These are phyloP conservation scores for Conidiobolus incongruus DNA, from an alignment of 371 early-diverging fungal genomes.

Conservation along the genomic window DNA sequence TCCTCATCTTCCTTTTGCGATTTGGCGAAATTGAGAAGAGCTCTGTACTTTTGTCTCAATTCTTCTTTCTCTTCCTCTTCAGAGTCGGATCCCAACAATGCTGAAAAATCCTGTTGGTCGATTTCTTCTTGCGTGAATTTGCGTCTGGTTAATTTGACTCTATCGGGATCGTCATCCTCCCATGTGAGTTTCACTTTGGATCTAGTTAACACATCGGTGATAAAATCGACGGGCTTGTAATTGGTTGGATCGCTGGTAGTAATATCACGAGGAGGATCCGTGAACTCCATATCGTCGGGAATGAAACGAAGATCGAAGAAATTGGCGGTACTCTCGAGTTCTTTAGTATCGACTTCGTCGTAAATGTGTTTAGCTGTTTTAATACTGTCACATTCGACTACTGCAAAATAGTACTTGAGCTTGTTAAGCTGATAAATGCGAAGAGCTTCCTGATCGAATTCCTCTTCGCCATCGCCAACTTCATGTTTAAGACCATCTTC, in stretches of 20 bases:
- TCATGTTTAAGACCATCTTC: conserved; percentile 22
- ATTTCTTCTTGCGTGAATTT: conserved; percentile 71
- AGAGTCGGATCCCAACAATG: conserved; percentile 60
- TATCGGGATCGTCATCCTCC: conserved; percentile 87
- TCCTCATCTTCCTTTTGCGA: conserved; percentile 12
- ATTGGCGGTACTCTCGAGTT: conserved; percentile 84
- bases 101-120: conserved; percentile 75
- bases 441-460: conserved; percentile 62
- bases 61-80: conserved; percentile 36
- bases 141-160: conserved; percentile 50
- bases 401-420: conserved; percentile 85
- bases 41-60: conserved; percentile 33
- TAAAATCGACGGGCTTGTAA: conserved; percentile 57
- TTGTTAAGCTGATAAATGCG: conserved; percentile 87
- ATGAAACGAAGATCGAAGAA: conserved; percentile 93
- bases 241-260: conserved; percentile 48
- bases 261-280: conserved; percentile 35
- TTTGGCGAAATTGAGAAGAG: conserved; percentile 17
- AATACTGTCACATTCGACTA: conserved; percentile 75
- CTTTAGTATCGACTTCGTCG: conserved; percentile 73
- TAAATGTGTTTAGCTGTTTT: conserved; percentile 68
- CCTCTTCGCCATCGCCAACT: conserved; percentile 34
- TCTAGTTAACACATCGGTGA: conserved; percentile 67
- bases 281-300: conserved; percentile 79
- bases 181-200: conserved; percentile 86